A percentile compares a stretch with the other conserved stretches of the same genome.
phyloP scores from a whole-genome alignment of 2,329 filamentous ascomycete genomes.

The Bipolaris bicolor region DNA sequence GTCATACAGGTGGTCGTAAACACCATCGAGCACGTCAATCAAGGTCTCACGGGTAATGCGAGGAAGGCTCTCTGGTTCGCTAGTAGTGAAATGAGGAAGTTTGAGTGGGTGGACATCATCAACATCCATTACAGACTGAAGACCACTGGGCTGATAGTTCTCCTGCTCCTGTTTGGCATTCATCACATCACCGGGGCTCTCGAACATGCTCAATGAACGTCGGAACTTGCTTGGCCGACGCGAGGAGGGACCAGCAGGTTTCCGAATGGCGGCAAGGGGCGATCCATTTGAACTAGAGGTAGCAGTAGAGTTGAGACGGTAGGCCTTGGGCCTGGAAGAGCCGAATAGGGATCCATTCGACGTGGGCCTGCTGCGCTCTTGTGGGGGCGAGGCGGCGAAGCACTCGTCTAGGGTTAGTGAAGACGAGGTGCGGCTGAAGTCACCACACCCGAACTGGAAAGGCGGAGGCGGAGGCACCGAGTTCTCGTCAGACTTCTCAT shows the following conservation, averaged over 20 bases:
- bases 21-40: conserved; percentile 84
- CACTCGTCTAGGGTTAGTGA: conserved; percentile 77
- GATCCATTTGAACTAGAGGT: conserved; percentile 71
- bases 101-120: conserved; percentile 75
- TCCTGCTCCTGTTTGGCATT: conserved; percentile 70
- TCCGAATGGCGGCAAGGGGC: conserved; percentile 71
- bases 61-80: conserved; percentile 83
- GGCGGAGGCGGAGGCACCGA: conserved; percentile 65
- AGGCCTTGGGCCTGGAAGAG: conserved; percentile 69
- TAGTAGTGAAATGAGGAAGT: conserved; percentile 85
- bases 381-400: conserved; percentile 79
- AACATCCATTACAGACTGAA: conserved; percentile 82
- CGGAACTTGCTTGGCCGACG: conserved; percentile 77
- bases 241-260: conserved; percentile 68
- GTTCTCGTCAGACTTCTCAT: conserved; percentile 54
- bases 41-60: conserved; percentile 84
- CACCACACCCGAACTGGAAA: conserved; percentile 71
- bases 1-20: conserved; percentile 76
- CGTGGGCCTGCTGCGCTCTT: conserved; percentile 66
- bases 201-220: conserved; percentile 96
- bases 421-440: conserved; percentile 58
- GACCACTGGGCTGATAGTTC: conserved; percentile 61
- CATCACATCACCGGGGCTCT: conserved; percentile 86
- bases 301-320: conserved; percentile 63
- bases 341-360: conserved; percentile 56